Conservation (phyloP, 2,329 filamentous ascomycete genomes). For the Diaporthe citri region DNA sequence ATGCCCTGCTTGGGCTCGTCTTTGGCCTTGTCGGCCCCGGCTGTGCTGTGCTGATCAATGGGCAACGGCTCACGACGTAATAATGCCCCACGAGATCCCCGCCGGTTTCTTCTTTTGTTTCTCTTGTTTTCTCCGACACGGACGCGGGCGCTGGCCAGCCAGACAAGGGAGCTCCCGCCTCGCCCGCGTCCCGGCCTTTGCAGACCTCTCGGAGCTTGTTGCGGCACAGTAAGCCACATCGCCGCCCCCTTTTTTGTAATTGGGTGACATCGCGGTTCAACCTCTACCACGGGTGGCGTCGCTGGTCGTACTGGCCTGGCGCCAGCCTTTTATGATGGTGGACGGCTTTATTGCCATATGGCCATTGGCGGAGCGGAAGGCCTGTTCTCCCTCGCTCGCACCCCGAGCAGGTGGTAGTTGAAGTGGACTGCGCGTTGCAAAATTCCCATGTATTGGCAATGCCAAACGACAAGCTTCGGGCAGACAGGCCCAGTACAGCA, state of each 20-base stretch:
- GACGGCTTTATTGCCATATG: constrained; percentile 4
- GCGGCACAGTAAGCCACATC: constrained; percentile 34
- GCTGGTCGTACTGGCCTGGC: neutral
- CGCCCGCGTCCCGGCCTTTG: constrained; percentile 5
- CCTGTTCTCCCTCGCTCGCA: neutral
- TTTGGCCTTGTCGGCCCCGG: neutral
- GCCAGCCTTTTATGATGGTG: constrained; percentile 1
- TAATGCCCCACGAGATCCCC: constrained; percentile 30
- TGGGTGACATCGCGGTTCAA: constrained; percentile 32
- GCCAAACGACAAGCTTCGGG: constrained; percentile 23
- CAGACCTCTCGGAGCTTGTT: neutral
- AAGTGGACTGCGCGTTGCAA: constrained; percentile 7
- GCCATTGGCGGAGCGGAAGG: constrained; percentile 13
- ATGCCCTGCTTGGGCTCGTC: neutral
- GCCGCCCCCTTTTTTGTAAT: constrained; percentile 25
- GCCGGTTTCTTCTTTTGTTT: constrained; percentile 10
- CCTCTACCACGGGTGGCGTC: constrained; percentile 24
- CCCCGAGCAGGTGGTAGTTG: constrained; percentile 23
- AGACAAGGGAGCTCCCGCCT: constrained; percentile 31
- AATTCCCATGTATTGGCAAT: constrained; percentile 13
- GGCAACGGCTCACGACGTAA: constrained; percentile 19
- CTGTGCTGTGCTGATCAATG: constrained; percentile 11
- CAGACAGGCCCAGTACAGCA: constrained; percentile 17
- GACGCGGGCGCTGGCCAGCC: constrained; percentile 18
- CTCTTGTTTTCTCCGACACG: constrained; percentile 26